Evolutionary conservation across 2,329 filamentous ascomycete species (phyloP), one percentile per base, ranked within the genome.

Genomic region (Monilinia fructicola): DNA sequence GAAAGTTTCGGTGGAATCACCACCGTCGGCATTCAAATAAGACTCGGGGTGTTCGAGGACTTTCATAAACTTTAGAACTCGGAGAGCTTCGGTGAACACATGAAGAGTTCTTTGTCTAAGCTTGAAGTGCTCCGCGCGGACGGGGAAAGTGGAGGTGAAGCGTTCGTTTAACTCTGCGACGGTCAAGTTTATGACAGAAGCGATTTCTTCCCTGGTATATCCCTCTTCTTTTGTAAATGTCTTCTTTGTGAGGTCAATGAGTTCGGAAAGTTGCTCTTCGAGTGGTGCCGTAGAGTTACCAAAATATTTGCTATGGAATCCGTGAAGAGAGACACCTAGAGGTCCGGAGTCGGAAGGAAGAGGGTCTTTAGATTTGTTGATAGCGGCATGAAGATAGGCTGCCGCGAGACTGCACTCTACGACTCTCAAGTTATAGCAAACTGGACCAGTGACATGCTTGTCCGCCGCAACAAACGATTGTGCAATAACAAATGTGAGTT

Each of bases 371-470:
- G 81, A 75, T 14, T 85, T 83, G 76, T 84, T 85, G 67, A 87
- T 79, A 35, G 81, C 79, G 35, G 86, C 84, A 71, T 88, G 82
- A 68, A 89, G 82, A 74, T 85, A 87, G 31, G 84, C 85, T 3
- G 95, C 93, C 3, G 95, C 95, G 42, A 99, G 84, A 64, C 90
- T 95, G 80, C 92, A 96, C 79, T 99, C 95, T 48, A 97, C 95
- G 1, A 99, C 95, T 38, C 95, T 90, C 31, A 99, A 85, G 78
- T 99, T 99, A 83, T 98, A 99, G 83, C 94, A 92, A 70, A 96
- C 89, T 0, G 94, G 94, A 0, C 90, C 95, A 1, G 94, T 97
- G 69, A 94, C 90, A 75, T 95, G 91, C 81, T 99, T 99, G 82
- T 98, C 93, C 6, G 94, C 91, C 21, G 90, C 90, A 68, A 99